Base-by-base conservation (phyloP, 2,329 filamentous ascomycete genomes). In the Lachnellula occidentalis region DNA sequence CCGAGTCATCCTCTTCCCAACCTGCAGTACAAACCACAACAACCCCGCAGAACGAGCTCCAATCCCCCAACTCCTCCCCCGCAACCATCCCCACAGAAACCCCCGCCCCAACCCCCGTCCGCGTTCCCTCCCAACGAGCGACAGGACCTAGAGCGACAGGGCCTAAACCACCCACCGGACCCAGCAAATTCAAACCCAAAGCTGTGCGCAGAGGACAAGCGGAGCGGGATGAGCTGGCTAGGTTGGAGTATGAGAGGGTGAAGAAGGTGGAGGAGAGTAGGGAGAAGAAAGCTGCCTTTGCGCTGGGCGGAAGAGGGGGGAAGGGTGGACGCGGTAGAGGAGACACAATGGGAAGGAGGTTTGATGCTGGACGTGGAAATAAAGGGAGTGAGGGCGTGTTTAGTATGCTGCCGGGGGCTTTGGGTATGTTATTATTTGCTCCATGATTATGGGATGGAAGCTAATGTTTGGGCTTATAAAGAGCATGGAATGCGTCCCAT, bases 161-260 rank as follows among this genome's bases (percentile, higher is more conserved):
- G 14, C 17, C 36, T 17, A 15, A 17, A 39, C 21, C 34, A 22
- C 41, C 55, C 24, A 50, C 59, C 34, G 52, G 47, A 3, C 34
- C 51, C 34, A 66, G 64, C 41, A 67, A 62, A 55, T 70, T 69
- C 54, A 70, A 69, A 51, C 68, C 68, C 5, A 67, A 65, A 39
- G 59, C 54, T 57, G 51, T 66, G n/a, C 54, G 67, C 39, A 60
- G 65, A 55, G 59, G 61, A 57, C 57, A 56, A 24, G 53, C 39
- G 5, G 65, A 66, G 48, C 54, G 64, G 41, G 60, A 66, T 8
- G 60, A 62, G 31, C 48, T 65, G 27, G 62, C 61, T 11, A 61
- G 58, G 34, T 52, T 54, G 52, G 55, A 53, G 55, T 56, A 48
- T 47, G 61, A 54, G 11, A 59, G 48, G 52, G 42, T 54, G 15